Base-by-base conservation (phyloP, 2,329 filamentous ascomycete species). In the Leptoxyphium fumago region DNA sequence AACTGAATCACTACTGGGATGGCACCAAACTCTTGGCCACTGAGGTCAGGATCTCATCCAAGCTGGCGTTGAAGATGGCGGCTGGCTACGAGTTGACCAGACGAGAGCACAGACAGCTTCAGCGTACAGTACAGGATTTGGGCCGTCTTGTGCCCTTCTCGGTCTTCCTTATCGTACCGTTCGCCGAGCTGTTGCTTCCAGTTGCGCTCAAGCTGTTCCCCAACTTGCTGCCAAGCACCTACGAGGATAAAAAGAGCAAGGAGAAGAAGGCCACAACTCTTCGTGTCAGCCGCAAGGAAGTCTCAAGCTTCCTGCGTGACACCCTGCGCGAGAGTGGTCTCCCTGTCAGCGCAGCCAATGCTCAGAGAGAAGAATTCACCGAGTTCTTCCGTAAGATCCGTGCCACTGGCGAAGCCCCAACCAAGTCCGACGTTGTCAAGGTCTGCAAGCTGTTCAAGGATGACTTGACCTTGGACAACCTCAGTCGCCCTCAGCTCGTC, bases 371-470 rank as follows among this genome's bases (percentile, higher is more conserved):
- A 54, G 91, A 96, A 62, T 98, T 98, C 56, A 75, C 82, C 48
- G 85, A 89, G 57, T 98, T 98, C 68, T 98, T 98, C 80, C 82
- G 85, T 61, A 98, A 98, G 71, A 77, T 96, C 30, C 68, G 91
- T 43, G 80, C 85, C 14, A 95, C 89, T 1, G 91, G 89, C 50
- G 89, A 96, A 69, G 74, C 82, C 39, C 91, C 91, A 1, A 91
- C 84, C 4, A 76, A 80, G 43, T 76, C 88, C 52, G 91, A 98
- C 60, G 86, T 98, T 50, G 94, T 98, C 72, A 94, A 91, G 67
- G 89, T 98, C 50, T 96, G 91, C 78, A 93, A 95, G 73, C 83
- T 94, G 51, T 98, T 98, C 77, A 93, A 91, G 64, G 91, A 98
- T 61, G 91, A 98, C 63, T 63, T 98, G 56, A 98, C 91, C 0